Base-by-base conservation (phyloP, 2,329 filamentous ascomycete species). In the Coniella lustricola region DNA sequence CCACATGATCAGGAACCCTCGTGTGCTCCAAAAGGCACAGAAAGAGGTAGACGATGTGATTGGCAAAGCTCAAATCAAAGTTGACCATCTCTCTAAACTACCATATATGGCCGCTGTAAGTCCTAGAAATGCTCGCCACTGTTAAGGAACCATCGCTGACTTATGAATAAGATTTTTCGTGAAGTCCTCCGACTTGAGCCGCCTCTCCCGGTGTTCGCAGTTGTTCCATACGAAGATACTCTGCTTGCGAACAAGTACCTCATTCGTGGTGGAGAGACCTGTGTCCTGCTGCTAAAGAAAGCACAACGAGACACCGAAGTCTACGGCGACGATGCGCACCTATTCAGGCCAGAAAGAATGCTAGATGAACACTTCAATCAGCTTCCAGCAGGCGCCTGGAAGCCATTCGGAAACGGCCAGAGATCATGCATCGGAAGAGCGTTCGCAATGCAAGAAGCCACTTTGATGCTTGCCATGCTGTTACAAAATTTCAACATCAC, bases 321-420 rank as follows among this genome's bases (percentile, higher is more conserved):
- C 13, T 56, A 50, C 48, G 54, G 54, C n/a, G 36, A 47, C 7
- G 54, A 56, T n/a, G 47, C 45, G 10, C 18, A 48, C 25, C 50
- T 52, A 37, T 56, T 54, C 44, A 51, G 42, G 33, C 54, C 54
- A 1, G 54, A 56, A 33, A 49, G 54, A 2, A 48, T 54, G 32
- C 49, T 56, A 16, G 34, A 56, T 14, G 53, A 50, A 2, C 44
- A 51, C 7, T 54, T 44, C 31, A 51, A 56, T 5, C 44, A 44
- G 3, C 43, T 56, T 16, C 34, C 71, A 62, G 36, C 49, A 1
- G 54, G 55, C 33, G 48, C 46, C 12, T 57, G 54, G 68, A 72
- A 72, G 55, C 70, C 69, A 0, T 72, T 73, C 48, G 69, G 70
- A 0, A 71, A 65, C 36, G 70, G 69, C 5, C 64, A 66, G 55